Evolutionary conservation across 352 stramenopile species (phyloP), one percentile per base, ranked within the genome.

Genomic region (Globisporangium nunn): DNA sequence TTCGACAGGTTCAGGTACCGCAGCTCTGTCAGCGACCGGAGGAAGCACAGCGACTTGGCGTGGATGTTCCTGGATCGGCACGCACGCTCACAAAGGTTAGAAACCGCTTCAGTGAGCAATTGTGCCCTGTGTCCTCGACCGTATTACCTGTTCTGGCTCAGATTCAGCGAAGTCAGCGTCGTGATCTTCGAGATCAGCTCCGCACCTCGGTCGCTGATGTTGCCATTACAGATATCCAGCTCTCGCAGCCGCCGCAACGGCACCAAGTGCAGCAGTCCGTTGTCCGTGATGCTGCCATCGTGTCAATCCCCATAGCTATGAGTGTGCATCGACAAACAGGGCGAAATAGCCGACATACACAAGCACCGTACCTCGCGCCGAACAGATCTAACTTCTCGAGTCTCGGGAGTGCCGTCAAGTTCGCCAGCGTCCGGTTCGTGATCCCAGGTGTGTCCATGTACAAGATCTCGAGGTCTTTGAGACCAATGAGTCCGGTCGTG

Each of bases 111-210:
- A n/a, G n/a, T n/a, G n/a, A n/a, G n/a, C n/a, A n/a, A n/a, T n/a
- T n/a, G n/a, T n/a, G n/a, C n/a, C n/a, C n/a, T n/a, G n/a, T n/a
- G n/a, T n/a, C n/a, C n/a, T n/a, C n/a, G n/a, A n/a, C n/a, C n/a
- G n/a, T n/a, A n/a, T n/a, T 52, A 81, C 82, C 75, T 79, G 71
- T 93, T 93, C 58, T 93, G 82, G 63, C 80, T 88, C 60, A 93
- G 48, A 55, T 93, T 93, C 46, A 93, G 67, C n/a, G 75, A 82
- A 51, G 66, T 79, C 51, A 93, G 66, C 17, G 72, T 81, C 45
- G 72, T 86, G 53, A 93, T 66, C 29, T 86, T 86, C n/a, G 74
- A 87, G 49, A 93, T 81, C 15, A 87, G 50, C 47, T 87, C 78
- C 12, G 91, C 80, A 29, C 82, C 82, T 28, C 76, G 74, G 35